Conservation (phyloP, 306 rosid species). For the Prunus kanzakura region DNA sequence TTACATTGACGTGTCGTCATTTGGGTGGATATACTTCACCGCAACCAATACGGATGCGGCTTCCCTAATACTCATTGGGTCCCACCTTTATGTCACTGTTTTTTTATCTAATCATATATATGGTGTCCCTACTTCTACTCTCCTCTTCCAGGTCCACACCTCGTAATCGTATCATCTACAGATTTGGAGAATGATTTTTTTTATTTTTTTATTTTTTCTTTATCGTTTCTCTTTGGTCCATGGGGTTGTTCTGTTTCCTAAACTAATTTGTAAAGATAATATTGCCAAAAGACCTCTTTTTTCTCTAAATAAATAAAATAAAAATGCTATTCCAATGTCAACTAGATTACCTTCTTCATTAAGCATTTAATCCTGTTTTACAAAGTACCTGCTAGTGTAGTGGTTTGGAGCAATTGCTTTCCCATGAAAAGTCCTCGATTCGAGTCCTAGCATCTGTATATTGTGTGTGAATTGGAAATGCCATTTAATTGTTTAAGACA, state of each 20-base stretch:
- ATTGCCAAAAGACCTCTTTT: neutral
- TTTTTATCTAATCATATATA: slow-evolving; percentile 17
- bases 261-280: neutral
- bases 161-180: neutral
- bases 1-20: slow-evolving; percentile 28
- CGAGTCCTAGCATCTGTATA: rapidly evolving
- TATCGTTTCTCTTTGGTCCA: neutral
- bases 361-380: no score
- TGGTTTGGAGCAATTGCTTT: no score
- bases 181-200: slow-evolving; percentile 4
- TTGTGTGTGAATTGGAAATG: neutral
- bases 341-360: no score
- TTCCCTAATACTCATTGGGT: slow-evolving; percentile 29
- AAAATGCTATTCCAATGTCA: neutral
- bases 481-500: neutral
- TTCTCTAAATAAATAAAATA: no score
- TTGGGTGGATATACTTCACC: slow-evolving; percentile 16
- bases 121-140: neutral
- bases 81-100: slow-evolving; percentile 34
- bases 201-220: neutral
- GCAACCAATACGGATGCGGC: slow-evolving; percentile 50
- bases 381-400: rapidly evolving
- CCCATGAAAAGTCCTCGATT: rapidly evolving
- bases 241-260: neutral
- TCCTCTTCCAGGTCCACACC: neutral